phyloP scores from a whole-genome alignment of 805 yeast genomes.

The Metschnikowia lachancei region DNA sequence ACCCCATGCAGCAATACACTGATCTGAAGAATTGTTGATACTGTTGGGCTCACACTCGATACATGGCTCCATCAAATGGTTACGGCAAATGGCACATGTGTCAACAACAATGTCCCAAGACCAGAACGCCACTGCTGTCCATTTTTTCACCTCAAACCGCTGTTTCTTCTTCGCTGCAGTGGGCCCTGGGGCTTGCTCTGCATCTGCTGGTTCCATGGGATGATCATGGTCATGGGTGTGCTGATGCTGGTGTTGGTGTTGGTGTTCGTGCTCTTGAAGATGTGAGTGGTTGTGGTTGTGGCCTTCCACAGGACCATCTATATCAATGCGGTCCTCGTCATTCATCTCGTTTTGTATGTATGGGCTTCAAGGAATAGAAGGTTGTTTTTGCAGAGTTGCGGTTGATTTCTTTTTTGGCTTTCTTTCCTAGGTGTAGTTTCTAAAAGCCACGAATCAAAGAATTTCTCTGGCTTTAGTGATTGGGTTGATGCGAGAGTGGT shows the following conservation, averaged over 20 bases:
- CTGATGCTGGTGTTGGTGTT: too few relatives aligned
- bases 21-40: constrained; percentile 53
- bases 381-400: too few relatives aligned
- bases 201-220: constrained; percentile 9
- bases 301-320: constrained; percentile 8
- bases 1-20: constrained; percentile 97
- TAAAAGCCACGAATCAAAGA: not conserved
- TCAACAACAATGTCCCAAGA: constrained; percentile 95
- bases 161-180: constrained; percentile 45
- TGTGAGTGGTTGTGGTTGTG: not conserved
- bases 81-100: constrained; percentile 96
- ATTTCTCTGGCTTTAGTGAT: too few relatives aligned
- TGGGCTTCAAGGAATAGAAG: too few relatives aligned
- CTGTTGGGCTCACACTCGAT: constrained; percentile 91
- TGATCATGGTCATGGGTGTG: constrained; percentile 5
- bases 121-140: constrained; percentile 99
- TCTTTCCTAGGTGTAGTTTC: too few relatives aligned
- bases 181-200: constrained; percentile 13
- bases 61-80: constrained; percentile 97
- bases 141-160: constrained; percentile 88
- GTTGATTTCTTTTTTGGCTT: not conserved
- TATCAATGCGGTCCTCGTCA: constrained; percentile 17
- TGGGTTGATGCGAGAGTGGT: too few relatives aligned
- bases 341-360: constrained; percentile 8
- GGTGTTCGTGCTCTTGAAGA: too few relatives aligned